Base-by-base conservation (phyloP, 192 early-diverging fungal genomes). In the Kickxella alabastrina region DNA sequence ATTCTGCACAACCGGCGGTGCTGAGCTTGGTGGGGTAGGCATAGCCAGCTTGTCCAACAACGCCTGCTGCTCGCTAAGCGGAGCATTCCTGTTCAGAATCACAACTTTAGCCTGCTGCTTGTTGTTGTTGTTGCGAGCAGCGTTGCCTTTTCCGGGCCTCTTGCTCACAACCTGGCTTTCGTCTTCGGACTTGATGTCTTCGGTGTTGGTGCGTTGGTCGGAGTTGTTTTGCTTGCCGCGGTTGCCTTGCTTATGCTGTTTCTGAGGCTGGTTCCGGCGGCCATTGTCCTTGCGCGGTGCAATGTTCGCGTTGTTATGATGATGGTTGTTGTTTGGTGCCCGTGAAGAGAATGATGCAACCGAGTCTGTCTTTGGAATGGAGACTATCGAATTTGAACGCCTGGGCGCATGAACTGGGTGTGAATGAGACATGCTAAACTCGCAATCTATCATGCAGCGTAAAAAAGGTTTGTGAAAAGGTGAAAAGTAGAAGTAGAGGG, bases 151-250 rank as follows among this genome's bases (percentile, higher is more conserved):
- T n/a, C n/a, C n/a, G n/a, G n/a, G n/a, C n/a, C n/a, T n/a, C n/a
- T n/a, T n/a, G n/a, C n/a, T n/a, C n/a, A n/a, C n/a, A n/a, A n/a
- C n/a, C 15, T 40, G 38, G 10, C 25, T 23, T 41, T 36, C 50
- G 34, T 31, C 50, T 52, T 24, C 31, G 43, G 29, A 39, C 43
- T 41, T 21, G n/a, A 17, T 15, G 43, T 1, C 52, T 0, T 41
- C 41, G 29, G 29, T 43, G 19, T 44, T 24, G 2, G 37, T 14
- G 38, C 58, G 58, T 44, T 68, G 58, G 53, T 68, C 50, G n/a
- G 57, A 60, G 53, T 68, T 62, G 52, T 62, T 64, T 29, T 55
- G 48, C 54, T 64, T 64, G 49, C 62, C 62, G 2, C 42, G 38
- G 48, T 49, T 62, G 6, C 39, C n/a, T 27, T 48, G 43, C 23